A percentile compares a stretch with the other conserved stretches of the same genome.
These are phyloP conservation scores for Colletotrichum paranaense DNA, from an alignment of 2,329 filamentous ascomycete genomes.

Conservation along the genomic window DNA sequence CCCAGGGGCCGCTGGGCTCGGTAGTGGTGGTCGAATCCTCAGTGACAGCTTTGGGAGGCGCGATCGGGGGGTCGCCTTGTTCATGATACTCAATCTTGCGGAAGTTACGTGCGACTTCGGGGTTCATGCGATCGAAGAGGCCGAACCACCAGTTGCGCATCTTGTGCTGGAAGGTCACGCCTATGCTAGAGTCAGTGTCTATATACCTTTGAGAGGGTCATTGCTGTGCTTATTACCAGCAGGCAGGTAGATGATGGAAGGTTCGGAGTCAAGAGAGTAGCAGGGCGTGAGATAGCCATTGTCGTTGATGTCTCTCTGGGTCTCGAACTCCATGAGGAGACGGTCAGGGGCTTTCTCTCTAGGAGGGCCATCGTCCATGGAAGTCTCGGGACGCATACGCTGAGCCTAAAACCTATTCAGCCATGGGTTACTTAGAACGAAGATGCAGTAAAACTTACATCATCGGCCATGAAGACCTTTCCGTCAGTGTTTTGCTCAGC, in stretches of 20 bases:
- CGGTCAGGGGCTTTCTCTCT: constrained; percentile 18
- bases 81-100: constrained; percentile 27
- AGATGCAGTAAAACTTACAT: constrained; percentile 32
- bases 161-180: constrained; percentile 26
- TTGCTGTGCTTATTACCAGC: not conserved
- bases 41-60: constrained; percentile 22
- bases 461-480: constrained; percentile 35
- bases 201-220: not conserved
- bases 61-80: constrained; percentile 2
- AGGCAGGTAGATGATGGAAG: constrained; percentile 34
- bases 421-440: not conserved
- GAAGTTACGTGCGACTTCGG: constrained; percentile 25
- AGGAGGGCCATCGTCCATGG: not conserved
- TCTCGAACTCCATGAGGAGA: constrained; percentile 16
- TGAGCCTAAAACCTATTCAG: constrained; percentile 11
- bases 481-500: constrained; percentile 43
- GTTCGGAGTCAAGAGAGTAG: constrained; percentile 34
- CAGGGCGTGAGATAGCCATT: constrained; percentile 32
- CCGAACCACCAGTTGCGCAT: constrained; percentile 35
- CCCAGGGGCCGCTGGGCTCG: not conserved
- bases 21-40: constrained; percentile 6
- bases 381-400: constrained; percentile 31
- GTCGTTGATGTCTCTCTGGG: constrained; percentile 40
- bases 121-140: constrained; percentile 37
- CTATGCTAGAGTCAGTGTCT: not conserved